Conservation (phyloP, 805 yeast genomes). For the Ogataea philodendri region DNA sequence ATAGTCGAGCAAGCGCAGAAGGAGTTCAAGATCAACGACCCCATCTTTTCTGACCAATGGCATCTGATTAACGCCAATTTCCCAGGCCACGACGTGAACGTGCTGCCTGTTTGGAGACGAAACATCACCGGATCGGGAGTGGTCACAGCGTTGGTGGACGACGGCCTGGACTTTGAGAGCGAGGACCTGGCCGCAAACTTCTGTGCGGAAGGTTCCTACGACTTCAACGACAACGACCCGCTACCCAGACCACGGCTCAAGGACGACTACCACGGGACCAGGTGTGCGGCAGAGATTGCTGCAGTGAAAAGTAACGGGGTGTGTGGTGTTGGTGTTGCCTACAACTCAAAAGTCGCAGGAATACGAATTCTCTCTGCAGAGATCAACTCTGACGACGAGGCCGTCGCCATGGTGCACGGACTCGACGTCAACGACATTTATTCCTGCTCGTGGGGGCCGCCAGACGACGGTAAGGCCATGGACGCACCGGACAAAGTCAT, state of each 20-base stretch:
- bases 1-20: conserved; percentile 47
- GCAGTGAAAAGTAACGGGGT: conserved; percentile 74
- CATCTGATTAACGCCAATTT: conserved; percentile 73
- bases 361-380: conserved; percentile 81
- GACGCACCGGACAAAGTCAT: conserved; percentile 82
- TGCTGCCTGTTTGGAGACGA: conserved; percentile 78
- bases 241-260: conserved; percentile 75
- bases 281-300: conserved; percentile 98
- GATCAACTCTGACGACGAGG: conserved; percentile 85
- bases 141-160: conserved; percentile 88
- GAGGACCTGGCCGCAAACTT: conserved; percentile 71
- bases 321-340: conserved; percentile 98
- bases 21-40: conserved; percentile 70
- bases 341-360: conserved; percentile 81
- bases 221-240: conserved; percentile 72
- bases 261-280: conserved; percentile 92
- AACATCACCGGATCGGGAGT: conserved; percentile 80
- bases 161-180: conserved; percentile 84
- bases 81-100: conserved; percentile 85
- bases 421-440: conserved; percentile 86
- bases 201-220: conserved; percentile 84
- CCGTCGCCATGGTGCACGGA: conserved; percentile 78
- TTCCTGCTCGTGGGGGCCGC: conserved; percentile 98
- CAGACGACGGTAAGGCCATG: conserved; percentile 85
- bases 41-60: conserved; percentile 85